phyloP scores from a whole-genome alignment of 1,284 basidiomycete genomes.

The Vanrija sp. region DNA sequence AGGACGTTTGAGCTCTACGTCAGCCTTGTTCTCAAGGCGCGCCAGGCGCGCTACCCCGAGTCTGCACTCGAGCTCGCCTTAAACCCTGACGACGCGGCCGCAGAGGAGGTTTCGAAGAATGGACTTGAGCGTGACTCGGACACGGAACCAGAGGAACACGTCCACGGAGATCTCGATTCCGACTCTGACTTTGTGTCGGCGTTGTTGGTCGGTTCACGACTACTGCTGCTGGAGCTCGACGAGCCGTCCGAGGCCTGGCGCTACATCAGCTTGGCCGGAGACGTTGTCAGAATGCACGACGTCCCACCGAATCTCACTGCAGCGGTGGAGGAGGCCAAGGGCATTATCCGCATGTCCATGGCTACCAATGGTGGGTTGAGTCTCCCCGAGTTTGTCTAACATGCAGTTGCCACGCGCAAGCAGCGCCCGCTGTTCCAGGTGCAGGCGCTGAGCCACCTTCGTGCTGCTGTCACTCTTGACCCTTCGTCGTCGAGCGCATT shows the following conservation, averaged over 20 bases:
- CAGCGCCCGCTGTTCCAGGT: slow-evolving; percentile 60
- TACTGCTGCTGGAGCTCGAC: slow-evolving; percentile 57
- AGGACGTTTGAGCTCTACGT: slow-evolving; percentile 75
- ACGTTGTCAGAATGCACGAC: slow-evolving; percentile 25
- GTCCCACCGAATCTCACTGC: slow-evolving; percentile 17
- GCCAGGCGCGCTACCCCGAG: slow-evolving; percentile 56
- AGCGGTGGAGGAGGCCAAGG: slow-evolving; percentile 44
- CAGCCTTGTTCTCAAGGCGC: slow-evolving; percentile 74
- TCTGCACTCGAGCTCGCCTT: slow-evolving; percentile 44
- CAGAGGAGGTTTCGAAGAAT: slow-evolving; percentile 10
- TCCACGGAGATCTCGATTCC: slow-evolving; percentile 43
- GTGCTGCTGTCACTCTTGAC: slow-evolving; percentile 56
- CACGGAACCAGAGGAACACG: slow-evolving; percentile 30
- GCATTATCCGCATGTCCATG: slow-evolving; percentile 46
- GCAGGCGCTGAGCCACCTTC: slow-evolving; percentile 60
- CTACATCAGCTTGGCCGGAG: slow-evolving; percentile 42
- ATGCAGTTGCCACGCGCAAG: slow-evolving; percentile 61
- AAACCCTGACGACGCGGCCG: slow-evolving; percentile 27
- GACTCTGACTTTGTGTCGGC: slow-evolving; percentile 72
- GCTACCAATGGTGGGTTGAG: slow-evolving; percentile 30
- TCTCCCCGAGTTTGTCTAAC: slow-evolving; percentile 1
- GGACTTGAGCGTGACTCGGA: slow-evolving; percentile 17
- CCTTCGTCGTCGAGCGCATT: slow-evolving; percentile 60
- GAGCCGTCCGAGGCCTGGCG: slow-evolving; percentile 47
- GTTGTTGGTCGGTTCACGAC: slow-evolving; percentile 66